These are phyloP conservation scores for Neoarthrinium moseri DNA, from an alignment of 2,329 filamentous ascomycete genomes.

Conservation along the genomic window DNA sequence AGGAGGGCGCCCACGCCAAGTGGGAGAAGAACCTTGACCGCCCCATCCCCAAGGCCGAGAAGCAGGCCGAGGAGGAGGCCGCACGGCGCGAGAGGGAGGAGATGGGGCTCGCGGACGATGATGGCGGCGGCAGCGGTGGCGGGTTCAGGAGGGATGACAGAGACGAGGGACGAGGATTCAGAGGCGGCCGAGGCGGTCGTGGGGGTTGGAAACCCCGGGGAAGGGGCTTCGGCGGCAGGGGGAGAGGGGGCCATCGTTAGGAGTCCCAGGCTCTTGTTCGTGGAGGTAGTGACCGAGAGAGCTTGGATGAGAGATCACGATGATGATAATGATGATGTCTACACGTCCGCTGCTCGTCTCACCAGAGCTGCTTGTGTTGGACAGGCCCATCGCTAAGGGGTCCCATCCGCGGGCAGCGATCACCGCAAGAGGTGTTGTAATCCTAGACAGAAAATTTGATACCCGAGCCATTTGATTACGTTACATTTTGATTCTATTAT, in stretches of 20 bases:
- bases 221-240: conserved; percentile 30
- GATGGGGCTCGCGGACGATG: conserved; percentile 36
- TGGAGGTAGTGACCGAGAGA: too few species aligned
- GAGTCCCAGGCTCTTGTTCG: too few species aligned
- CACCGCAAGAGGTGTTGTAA: too few species aligned
- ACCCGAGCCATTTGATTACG: neutral
- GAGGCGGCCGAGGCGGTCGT: conserved; percentile 32
- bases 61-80: conserved; percentile 49
- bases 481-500: neutral
- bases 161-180: conserved; percentile 27
- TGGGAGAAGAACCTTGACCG: conserved; percentile 78
- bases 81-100: conserved; percentile 31
- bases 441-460: too few species aligned
- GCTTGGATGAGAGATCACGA: too few species aligned
- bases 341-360: too few species aligned
- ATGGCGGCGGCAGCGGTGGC: conserved; percentile 24
- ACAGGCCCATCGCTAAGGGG: too few species aligned
- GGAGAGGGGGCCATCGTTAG: conserved; percentile 28
- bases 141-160: conserved; percentile 28
- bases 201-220: conserved; percentile 27
- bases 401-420: too few species aligned
- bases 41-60: conserved; percentile 67
- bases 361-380: too few species aligned
- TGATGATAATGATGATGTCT: too few species aligned
- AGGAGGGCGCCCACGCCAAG: conserved; percentile 76